Evolutionary conservation across 345 rosid genomes (phyloP).

Genomic region (Odontarrhena argentea): DNA sequence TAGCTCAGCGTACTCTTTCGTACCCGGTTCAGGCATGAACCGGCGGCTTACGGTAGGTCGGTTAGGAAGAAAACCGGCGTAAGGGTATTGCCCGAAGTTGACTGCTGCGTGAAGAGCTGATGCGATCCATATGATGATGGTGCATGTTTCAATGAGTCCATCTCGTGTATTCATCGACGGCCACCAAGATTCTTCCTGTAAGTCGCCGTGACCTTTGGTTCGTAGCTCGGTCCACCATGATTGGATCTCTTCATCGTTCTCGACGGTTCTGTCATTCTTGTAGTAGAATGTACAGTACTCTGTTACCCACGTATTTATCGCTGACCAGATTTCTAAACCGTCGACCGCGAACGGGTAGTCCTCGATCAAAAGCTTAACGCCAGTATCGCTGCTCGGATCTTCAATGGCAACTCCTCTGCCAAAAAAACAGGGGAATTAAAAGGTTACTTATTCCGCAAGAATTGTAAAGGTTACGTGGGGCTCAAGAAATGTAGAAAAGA

Average conservation of each 20-base stretch:
- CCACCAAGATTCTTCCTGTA: conserved; percentile 78
- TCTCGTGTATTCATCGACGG: conserved; percentile 58
- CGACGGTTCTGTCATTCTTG: conserved; percentile 56
- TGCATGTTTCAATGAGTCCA: conserved; percentile 68
- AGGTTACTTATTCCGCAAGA: background rate
- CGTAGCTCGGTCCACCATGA: conserved; percentile 89
- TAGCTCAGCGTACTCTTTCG: conserved; percentile 64
- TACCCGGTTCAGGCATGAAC: conserved; percentile 93
- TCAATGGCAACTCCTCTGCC: conserved; percentile 75
- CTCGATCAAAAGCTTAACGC: conserved; percentile 73
- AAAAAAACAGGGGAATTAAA: background rate
- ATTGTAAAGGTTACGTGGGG: background rate
- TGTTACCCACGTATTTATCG: conserved; percentile 76
- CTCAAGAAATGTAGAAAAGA: background rate
- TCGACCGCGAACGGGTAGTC: conserved; percentile 95
- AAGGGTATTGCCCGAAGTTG: conserved; percentile 94
- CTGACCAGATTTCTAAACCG: conserved; percentile 90
- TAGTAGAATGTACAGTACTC: conserved; percentile 83
- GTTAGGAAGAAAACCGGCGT: conserved; percentile 94
- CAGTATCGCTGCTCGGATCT: conserved; percentile 51
- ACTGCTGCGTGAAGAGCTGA: conserved; percentile 97
- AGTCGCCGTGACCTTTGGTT: conserved; percentile 79
- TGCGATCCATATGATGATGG: conserved; percentile 84
- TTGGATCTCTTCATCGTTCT: conserved; percentile 68
- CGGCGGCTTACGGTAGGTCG: conserved; percentile 86